Evolutionary conservation across 2,329 filamentous ascomycete species (phyloP), one percentile per base, ranked within the genome.

Genomic region (Nothopassalora personata): DNA sequence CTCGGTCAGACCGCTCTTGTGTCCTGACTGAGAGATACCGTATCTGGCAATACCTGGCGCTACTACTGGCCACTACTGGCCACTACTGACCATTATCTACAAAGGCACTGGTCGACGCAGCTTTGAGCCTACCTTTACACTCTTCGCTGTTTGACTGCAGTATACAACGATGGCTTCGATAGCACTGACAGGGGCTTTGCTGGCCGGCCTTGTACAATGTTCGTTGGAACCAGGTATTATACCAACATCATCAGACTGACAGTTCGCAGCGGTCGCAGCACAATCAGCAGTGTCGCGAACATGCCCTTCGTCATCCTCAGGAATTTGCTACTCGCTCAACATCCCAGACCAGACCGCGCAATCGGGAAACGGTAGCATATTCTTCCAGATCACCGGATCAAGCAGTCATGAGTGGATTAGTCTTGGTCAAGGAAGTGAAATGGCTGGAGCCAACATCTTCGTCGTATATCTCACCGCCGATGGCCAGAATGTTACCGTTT

Each of bases 361-460:
- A 4, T 79, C 77, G 15, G 79, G 79, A 6, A 74, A 63, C 34
- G 82, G 83, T 15, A 80, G 84, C 59, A 80, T 86, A 55, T 86
- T 78, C 70, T 80, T 86, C 67, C 81, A 83, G 58, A 76, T 86
- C 54, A 78, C 76, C 48, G 81, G 79, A 3, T 82, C 83, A 3
- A 77, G 75, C 39, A 74, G 69, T 8, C 77, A 82, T 67, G 71
- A 79, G 71, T 86, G 80, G 79, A 76, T 83, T 34, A 80, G 76
- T 7, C 71, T 86, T 5, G 83, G 82, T 6, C 82, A 85, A 67
- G 83, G 83, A n/a, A 72, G 60, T 1, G 64, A 70, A 27, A 86
- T 86, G 83, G 64, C 70, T n/a, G 79, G 77, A 28, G 69, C 83
- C 10, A 83, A 84, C 68, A 84, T 86, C 48, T 85, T 86, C 67